Evolutionary conservation across 2,329 filamentous ascomycete genomes (phyloP), one percentile per base, ranked within the genome.

Genomic region (Paraphoma chrysanthemicola): DNA sequence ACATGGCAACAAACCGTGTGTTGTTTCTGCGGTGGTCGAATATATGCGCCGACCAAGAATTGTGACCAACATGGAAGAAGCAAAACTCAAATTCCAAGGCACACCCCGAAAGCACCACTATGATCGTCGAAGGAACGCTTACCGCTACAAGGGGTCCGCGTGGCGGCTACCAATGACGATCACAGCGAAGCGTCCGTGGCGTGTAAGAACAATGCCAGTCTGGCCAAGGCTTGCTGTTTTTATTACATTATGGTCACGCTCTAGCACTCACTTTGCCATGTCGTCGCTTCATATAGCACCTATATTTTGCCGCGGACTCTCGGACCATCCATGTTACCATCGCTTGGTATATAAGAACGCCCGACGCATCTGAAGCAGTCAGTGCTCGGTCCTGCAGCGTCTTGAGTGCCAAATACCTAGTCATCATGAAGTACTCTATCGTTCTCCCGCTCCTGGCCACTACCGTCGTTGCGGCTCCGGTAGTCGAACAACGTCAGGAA

Each of bases 391-490:
- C 52, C 48, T 43, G 42, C 48, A 57, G 17, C 31, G 33, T 62
- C 51, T 55, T 18, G 17, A 58, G 44, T 48, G 30, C 53, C 53
- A 46, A 46, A 12, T 30, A 18, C 43, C 41, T 50, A 28, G 36
- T 47, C 68, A 69, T 17, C 51, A 76, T 76, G 73, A 74, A 70
- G 61, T 69, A 71, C 62, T 69, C 68, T 31, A 64, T 71, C 44
- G 30, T 70, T 41, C 52, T 74, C 16, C 68, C 69, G 38, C 61
- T 75, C 46, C 62, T 76, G 49, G 70, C 67, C 39, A 68, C 66
- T 4, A 69, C 68, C 16, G 66, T 70, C 30, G 57, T 74, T 49
- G 70, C 70, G 47, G 67, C 62, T 36, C 72, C 72, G 44, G 18
- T 67, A 11, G 17, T 73, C 10, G 66, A 74, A 53, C 52, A 69